These are phyloP conservation scores for Fusarium sacchari DNA, from an alignment of 2,329 filamentous ascomycete species.

Conservation along the genomic window DNA sequence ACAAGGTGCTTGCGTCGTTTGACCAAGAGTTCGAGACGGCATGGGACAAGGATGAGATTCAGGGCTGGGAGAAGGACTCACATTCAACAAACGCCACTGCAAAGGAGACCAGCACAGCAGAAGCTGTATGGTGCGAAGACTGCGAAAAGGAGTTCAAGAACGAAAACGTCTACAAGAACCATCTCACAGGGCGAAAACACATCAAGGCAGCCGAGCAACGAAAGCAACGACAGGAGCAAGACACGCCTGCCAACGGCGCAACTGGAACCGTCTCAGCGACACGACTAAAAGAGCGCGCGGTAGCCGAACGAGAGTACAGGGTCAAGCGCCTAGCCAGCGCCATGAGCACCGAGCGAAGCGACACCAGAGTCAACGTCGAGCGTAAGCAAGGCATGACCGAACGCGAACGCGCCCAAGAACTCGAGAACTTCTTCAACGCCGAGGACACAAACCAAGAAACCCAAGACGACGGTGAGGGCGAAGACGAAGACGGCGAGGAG, in stretches of 20 bases:
- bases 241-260: constrained; percentile 46
- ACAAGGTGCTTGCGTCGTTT: constrained; percentile 79
- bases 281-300: constrained; percentile 84
- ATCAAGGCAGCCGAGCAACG: constrained; percentile 81
- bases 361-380: constrained; percentile 94
- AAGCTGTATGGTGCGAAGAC: constrained; percentile 87
- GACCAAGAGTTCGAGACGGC: constrained; percentile 84
- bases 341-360: constrained; percentile 87
- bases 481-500: constrained; percentile 82
- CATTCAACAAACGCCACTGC: constrained; percentile 47
- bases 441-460: constrained; percentile 46
- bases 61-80: constrained; percentile 77
- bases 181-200: constrained; percentile 92
- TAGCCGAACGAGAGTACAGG: constrained; percentile 88
- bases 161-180: constrained; percentile 90
- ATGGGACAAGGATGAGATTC: constrained; percentile 83
- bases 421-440: constrained; percentile 80
- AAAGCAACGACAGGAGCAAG: constrained; percentile 58
- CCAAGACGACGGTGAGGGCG: constrained; percentile 69
- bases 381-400: constrained; percentile 98
- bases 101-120: constrained; percentile 53
- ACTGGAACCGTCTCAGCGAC: constrained; percentile 52
- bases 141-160: constrained; percentile 97
- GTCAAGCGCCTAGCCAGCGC: constrained; percentile 81
- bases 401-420: constrained; percentile 90